Conservation (phyloP, 768 basidiomycete species). For the Suillus sp. region DNA sequence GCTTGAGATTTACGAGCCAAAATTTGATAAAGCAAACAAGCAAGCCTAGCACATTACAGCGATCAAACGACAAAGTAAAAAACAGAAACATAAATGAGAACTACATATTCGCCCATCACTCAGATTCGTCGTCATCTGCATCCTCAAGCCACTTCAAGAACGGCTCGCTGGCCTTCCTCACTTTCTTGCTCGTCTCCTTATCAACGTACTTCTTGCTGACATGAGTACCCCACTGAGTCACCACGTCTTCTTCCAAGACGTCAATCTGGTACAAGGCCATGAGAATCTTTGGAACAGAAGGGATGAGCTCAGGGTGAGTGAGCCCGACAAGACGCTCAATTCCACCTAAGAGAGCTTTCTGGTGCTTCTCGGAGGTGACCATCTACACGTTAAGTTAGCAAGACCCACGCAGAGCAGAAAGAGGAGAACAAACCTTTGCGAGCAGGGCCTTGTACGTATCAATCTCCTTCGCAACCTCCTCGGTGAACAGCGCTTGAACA, state of each 20-base stretch:
- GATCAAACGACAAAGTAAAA: conserved; percentile 3
- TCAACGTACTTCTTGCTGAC: conserved; percentile 97
- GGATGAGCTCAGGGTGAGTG: conserved; percentile 67
- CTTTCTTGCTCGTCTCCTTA: conserved; percentile 93
- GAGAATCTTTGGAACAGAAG: conserved; percentile 83
- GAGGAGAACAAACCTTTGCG: conserved; percentile 57
- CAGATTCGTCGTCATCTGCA: conserved; percentile 72
- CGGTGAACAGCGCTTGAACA: conserved; percentile 82
- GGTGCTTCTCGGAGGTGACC: conserved; percentile 91
- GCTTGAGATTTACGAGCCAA: not conserved
- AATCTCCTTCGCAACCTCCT: conserved; percentile 67
- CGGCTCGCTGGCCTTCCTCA: conserved; percentile 92
- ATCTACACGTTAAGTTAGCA: conserved; percentile 49
- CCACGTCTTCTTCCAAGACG: conserved; percentile 87
- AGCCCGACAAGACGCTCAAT: conserved; percentile 86
- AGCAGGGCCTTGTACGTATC: conserved; percentile 67
- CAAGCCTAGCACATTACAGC: not conserved
- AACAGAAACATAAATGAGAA: not conserved
- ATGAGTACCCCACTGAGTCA: conserved; percentile 93
- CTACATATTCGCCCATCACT: conserved; percentile 35
- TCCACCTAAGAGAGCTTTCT: conserved; percentile 92
- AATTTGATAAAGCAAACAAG: not conserved
- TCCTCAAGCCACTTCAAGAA: conserved; percentile 96
- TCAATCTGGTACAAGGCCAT: conserved; percentile 95
- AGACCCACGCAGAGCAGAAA: not conserved